Conservation (phyloP, 345 rosid genomes). For the Salix udensis region DNA sequence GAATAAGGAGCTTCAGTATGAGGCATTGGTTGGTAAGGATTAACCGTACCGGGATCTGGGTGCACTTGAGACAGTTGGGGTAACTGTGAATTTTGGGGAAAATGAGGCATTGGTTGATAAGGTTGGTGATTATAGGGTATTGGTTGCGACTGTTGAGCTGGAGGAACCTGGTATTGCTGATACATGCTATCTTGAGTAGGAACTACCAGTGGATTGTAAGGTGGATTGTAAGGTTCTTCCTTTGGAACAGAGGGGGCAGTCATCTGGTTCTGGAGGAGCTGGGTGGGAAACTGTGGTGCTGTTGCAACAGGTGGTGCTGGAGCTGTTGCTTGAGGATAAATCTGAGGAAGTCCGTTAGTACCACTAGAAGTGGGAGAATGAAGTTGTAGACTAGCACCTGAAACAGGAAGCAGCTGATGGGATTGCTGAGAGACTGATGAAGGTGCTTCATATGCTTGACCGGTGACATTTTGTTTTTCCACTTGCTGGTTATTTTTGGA, state of each 20-base stretch:
- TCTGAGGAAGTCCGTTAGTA: slow-evolving; percentile 17
- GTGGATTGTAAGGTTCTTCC: slow-evolving; percentile 20
- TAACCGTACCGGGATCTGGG: slow-evolving; percentile 15
- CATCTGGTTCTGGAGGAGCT: slow-evolving; percentile 14
- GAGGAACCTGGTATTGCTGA: slow-evolving; percentile 18
- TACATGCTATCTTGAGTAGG: slow-evolving; percentile 14
- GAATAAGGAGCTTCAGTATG: slow-evolving; percentile 19
- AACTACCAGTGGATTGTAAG: slow-evolving; percentile 12
- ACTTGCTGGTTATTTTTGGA: slow-evolving; percentile 18
- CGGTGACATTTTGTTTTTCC: slow-evolving; percentile 27
- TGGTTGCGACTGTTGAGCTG: slow-evolving; percentile 20
- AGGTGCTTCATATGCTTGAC: slow-evolving; percentile 17
- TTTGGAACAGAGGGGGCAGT: slow-evolving; percentile 11
- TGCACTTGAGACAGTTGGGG: slow-evolving; percentile 23
- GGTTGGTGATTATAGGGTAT: slow-evolving; percentile 20
- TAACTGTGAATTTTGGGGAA: slow-evolving; percentile 6
- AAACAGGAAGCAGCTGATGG: slow-evolving; percentile 17
- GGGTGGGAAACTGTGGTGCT: slow-evolving; percentile 31
- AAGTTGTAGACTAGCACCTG: slow-evolving; percentile 19
- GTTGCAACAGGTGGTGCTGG: slow-evolving; percentile 18
- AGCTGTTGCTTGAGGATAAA: slow-evolving; percentile 15
- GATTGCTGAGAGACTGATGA: slow-evolving; percentile 34
- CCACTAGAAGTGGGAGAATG: slow-evolving; percentile 13
- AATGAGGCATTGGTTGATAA: slow-evolving; percentile 9
- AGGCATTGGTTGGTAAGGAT: slow-evolving; percentile 14